These are phyloP conservation scores for Dittrichia graveolens DNA, from an alignment of 129 eudicot species.

Conservation along the genomic window DNA sequence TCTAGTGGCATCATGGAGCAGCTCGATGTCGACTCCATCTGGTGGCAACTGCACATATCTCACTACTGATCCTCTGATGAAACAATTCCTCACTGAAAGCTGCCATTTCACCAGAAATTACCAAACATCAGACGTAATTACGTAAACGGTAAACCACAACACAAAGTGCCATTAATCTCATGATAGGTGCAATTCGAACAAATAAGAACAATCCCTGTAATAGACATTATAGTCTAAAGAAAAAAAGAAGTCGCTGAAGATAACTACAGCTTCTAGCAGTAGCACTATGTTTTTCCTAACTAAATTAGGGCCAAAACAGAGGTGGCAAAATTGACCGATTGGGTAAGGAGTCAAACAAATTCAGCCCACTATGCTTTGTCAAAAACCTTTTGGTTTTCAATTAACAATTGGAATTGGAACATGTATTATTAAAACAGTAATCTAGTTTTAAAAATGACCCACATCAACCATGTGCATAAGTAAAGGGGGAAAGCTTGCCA, in stretches of 20 bases:
- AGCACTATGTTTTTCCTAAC: too few species aligned
- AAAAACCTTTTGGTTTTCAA: too few species aligned
- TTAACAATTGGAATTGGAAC: too few species aligned
- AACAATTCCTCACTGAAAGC: conserved; percentile 97
- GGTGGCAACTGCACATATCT: conserved; percentile 96
- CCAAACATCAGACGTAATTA: background rate
- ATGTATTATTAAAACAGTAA: too few species aligned
- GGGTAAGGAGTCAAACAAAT: too few species aligned
- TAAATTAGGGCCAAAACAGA: too few species aligned
- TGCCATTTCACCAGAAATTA: conserved; percentile 31
- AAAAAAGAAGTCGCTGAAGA: too few species aligned
- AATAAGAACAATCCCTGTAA: background rate
- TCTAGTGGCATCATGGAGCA: conserved; percentile 98
- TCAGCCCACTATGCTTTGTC: too few species aligned
- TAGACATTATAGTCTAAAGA: too few species aligned
- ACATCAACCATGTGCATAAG: background rate
- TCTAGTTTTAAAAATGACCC: background rate
- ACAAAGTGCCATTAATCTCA: background rate
- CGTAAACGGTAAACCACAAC: background rate
- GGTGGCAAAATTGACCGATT: too few species aligned
- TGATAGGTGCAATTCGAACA: background rate
- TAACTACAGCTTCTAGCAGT: too few species aligned
- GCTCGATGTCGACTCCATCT: conserved; percentile 93
- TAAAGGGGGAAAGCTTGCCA: background rate
- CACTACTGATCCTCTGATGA: conserved; percentile 97